Percentiles rank a stretch among this genome's conserved stretches.
phyloP scores from a whole-genome alignment of 169 alveolate species.

The Plasmodium falciparum region DNA sequence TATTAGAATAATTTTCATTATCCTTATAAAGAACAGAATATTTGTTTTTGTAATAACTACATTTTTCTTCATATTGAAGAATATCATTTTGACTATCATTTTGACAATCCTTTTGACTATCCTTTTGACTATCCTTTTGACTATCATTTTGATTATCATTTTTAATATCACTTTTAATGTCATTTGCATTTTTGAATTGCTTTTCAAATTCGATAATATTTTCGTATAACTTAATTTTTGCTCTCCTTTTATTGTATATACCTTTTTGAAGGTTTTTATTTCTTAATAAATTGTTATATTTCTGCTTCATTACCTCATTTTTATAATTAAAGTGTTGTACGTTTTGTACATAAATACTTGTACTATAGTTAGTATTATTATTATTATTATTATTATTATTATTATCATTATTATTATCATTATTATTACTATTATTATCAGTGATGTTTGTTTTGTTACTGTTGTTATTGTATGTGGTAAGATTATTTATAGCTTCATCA shows the following conservation, averaged over 20 bases:
- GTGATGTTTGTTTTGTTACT: conserved; percentile 11
- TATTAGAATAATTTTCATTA: too few species aligned
- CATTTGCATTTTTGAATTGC: conserved; percentile 23
- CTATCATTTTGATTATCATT: not conserved
- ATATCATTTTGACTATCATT: too few species aligned
- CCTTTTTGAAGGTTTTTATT: conserved; percentile 10
- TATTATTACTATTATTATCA: not conserved
- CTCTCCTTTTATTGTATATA: conserved; percentile 10
- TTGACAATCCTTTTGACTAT: too few species aligned
- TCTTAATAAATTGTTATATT: not conserved
- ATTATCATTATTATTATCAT: not conserved
- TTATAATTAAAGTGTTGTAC: too few species aligned
- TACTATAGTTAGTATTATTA: not conserved
- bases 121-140: too few species aligned
- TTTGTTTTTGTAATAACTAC: too few species aligned
- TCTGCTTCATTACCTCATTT: too few species aligned
- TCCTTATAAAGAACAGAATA: too few species aligned
- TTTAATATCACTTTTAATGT: not conserved
- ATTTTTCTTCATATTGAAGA: too few species aligned
- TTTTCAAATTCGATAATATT: conserved; percentile 34
- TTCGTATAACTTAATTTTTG: conserved; percentile 57
- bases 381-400: not conserved
- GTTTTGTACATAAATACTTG: not conserved
- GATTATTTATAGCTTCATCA: too few species aligned
- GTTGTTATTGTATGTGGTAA: not conserved